Evolutionary conservation across 2,329 filamentous ascomycete species (phyloP).

Genomic region (Alternaria arbusti): DNA sequence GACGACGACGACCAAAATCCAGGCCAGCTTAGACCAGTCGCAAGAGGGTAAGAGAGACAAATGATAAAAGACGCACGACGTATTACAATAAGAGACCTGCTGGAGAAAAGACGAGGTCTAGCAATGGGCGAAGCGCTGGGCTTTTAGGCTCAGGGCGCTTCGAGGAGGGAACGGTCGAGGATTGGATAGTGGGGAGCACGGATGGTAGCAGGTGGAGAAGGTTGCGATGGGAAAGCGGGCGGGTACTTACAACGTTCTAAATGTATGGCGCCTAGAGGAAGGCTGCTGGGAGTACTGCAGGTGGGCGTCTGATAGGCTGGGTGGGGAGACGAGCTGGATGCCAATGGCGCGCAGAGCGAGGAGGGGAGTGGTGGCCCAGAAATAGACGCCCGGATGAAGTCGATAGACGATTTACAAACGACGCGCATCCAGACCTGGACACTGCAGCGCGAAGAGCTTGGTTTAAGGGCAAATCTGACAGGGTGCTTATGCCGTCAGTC

Average conservation of each 20-base stretch:
- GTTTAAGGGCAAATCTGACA: constrained; percentile 34
- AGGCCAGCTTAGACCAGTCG: constrained; percentile 50
- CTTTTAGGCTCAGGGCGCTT: constrained; percentile 52
- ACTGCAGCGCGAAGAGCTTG: constrained; percentile 34
- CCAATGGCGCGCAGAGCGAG: constrained; percentile 37
- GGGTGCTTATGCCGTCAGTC: constrained; percentile 32
- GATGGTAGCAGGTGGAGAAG: constrained; percentile 40
- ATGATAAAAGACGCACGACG: constrained; percentile 42
- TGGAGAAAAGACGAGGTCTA: constrained; percentile 45
- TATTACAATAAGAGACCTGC: constrained; percentile 53
- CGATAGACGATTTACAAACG: constrained; percentile 40
- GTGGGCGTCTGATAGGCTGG: constrained; percentile 42
- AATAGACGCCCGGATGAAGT: constrained; percentile 51
- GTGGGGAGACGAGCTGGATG: constrained; percentile 37
- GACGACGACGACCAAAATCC: constrained; percentile 43
- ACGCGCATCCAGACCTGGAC: constrained; percentile 39
- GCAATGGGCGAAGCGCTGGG: constrained; percentile 46
- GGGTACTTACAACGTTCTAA: constrained; percentile 50
- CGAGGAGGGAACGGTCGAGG: constrained; percentile 28
- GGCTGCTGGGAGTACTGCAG: constrained; percentile 41
- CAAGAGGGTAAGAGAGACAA: constrained; percentile 29
- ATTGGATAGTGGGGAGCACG: constrained; percentile 42
- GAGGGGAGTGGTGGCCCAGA: constrained; percentile 43
- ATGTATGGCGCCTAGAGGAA: constrained; percentile 45
- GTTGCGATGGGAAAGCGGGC: constrained; percentile 42